Evolutionary conservation across 2,329 filamentous ascomycete genomes (phyloP), one percentile per base, ranked within the genome.

Genomic region (Paecilomyces dactylethromorphus): DNA sequence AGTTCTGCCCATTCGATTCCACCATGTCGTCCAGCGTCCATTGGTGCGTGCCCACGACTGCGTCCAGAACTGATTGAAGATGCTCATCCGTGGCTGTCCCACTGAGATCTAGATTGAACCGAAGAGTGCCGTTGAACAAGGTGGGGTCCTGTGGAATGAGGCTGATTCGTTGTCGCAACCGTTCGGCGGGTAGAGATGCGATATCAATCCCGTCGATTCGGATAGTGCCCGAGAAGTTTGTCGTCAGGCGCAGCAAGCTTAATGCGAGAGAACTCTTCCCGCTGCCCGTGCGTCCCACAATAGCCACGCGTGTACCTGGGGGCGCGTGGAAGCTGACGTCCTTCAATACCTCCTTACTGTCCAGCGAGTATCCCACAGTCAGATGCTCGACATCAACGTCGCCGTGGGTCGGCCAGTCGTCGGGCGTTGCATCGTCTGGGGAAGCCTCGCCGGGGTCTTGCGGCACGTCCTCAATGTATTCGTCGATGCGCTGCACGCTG

Each of bases 131-230:
- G 10, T 65, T 61, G 59, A 70, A 69, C 15, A 70, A 60, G 2
- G 66, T 69, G 21, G 89, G 88, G 63, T 92, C 88, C 74, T 90
- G 87, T 3, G 89, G 89, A 57, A 92, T 91, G 64, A 91, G 91
- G 54, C 87, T 87, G 2, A 92, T 74, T 0, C 87, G 80, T n/a
- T 83, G 85, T 29, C 89, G 82, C 15, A 91, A 76, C 58, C 86
- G 84, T 60, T 87, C 81, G 0, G 91, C 79, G 53, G 82, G 82
- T 66, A 91, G 83, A 65, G 84, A 86, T 33, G 87, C 85, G 58
- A 90, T 89, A 66, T 92, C 88, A 11, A 89, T 63, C 0, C 87
- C 88, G 65, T 92, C 89, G 60, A 92, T 87, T 60, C 78, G 71
- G 62, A 91, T 85, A 12, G 73, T 82, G 8, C 88, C 88, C 10